Conservation (phyloP, 768 basidiomycete species). For the Hygrocybe coccinea region DNA sequence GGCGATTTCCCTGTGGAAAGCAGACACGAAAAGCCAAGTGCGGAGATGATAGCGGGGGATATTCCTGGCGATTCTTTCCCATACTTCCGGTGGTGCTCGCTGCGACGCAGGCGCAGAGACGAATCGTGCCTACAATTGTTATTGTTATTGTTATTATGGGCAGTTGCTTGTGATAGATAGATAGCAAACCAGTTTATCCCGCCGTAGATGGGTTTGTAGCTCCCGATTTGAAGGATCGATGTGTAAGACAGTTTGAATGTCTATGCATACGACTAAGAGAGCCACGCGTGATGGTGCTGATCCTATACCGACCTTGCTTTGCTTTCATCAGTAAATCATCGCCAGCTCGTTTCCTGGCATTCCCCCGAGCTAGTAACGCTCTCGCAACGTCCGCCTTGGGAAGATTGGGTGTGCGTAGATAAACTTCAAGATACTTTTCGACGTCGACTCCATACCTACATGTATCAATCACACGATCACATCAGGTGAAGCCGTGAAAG, state of each 20-base stretch:
- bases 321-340: conserved; percentile 54
- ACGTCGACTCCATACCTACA: conserved; percentile 59
- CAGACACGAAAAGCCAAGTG: conserved; percentile 62
- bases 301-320: conserved; percentile 53
- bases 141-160: too few species aligned
- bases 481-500: too few species aligned
- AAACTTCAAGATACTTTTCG: conserved; percentile 63
- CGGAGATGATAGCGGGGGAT: conserved; percentile 64
- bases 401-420: conserved; percentile 56
- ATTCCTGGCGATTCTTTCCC: conserved; percentile 59
- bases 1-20: conserved; percentile 62
- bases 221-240: conserved; percentile 58
- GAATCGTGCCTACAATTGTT: conserved; percentile 43
- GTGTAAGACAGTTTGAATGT: conserved; percentile 55
- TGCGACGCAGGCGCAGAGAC: conserved; percentile 53
- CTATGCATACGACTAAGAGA: conserved; percentile 28
- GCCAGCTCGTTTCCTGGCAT: conserved; percentile 52
- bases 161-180: too few species aligned
- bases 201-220: conserved; percentile 45
- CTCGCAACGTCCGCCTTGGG: conserved; percentile 45
- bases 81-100: conserved; percentile 60
- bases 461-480: too few species aligned
- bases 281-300: too few species aligned
- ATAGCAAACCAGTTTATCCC: conserved; percentile 43
- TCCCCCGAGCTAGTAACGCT: conserved; percentile 55